Evolutionary conservation across 129 eudicot species (phyloP).

Genomic region (Heracleum sosnowskyi): DNA sequence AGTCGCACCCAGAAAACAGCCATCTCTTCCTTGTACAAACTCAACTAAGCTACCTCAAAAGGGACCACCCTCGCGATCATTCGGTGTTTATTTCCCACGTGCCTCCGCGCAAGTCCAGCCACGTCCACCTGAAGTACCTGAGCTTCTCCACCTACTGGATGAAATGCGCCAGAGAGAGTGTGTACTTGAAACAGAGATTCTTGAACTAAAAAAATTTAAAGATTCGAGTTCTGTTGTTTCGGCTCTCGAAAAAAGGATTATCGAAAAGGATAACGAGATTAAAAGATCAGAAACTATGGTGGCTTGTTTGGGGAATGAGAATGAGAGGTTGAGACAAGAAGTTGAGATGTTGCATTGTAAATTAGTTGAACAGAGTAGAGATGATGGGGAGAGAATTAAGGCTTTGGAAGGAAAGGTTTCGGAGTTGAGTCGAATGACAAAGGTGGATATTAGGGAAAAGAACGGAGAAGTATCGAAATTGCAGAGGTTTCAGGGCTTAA

Average conservation of each 20-base stretch:
- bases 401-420: slow-evolving; percentile 25
- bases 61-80: slow-evolving; percentile 53
- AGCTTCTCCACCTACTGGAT: slow-evolving; percentile 69
- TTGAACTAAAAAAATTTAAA: slow-evolving; percentile 68
- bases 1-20: slow-evolving; percentile 23
- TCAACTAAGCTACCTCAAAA: slow-evolving; percentile 37
- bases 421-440: slow-evolving; percentile 17
- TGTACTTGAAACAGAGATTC: slow-evolving; percentile 45
- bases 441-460: slow-evolving; percentile 7
- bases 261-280: slow-evolving; percentile 33
- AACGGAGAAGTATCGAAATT: slow-evolving; percentile 19
- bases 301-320: slow-evolving; percentile 58
- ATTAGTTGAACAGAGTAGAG: slow-evolving; percentile 40
- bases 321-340: slow-evolving; percentile 57
- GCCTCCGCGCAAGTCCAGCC: slow-evolving; percentile 95
- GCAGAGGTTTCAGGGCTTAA: slow-evolving; percentile 39
- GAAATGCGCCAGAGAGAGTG: slow-evolving; percentile 64
- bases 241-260: slow-evolving; percentile 51
- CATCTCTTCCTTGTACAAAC: slow-evolving; percentile 18
- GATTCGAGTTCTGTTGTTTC: slow-evolving; percentile 68
- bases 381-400: slow-evolving; percentile 28
- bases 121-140: slow-evolving; percentile 80
- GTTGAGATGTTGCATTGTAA: slow-evolving; percentile 51
- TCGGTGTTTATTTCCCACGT: slow-evolving; percentile 82
- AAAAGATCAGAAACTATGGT: slow-evolving; percentile 25